phyloP scores from a whole-genome alignment of 1,139 yeast species.

The Candida sanyaensis region DNA sequence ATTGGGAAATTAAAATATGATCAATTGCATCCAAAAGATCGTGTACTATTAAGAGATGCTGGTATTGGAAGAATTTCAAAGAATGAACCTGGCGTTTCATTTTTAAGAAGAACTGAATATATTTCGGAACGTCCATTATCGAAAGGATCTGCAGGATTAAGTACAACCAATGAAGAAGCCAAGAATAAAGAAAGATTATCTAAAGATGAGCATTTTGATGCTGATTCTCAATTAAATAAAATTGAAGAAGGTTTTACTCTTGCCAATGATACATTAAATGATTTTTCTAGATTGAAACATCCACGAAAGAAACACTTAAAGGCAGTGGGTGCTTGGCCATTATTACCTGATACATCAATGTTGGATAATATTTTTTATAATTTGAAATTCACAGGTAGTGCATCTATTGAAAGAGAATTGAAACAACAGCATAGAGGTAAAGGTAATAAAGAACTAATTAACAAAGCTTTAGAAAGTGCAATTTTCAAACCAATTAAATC shows the following conservation, averaged over 20 bases:
- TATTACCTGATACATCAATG: conserved; percentile 87
- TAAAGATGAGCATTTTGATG: conserved; percentile 43
- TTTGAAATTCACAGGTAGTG: conserved; percentile 79
- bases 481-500: conserved; percentile 75
- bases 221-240: conserved; percentile 62
- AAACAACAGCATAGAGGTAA: conserved; percentile 39
- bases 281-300: conserved; percentile 57
- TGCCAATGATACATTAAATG: conserved; percentile 49
- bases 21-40: conserved; percentile 72
- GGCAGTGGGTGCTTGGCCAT: conserved; percentile 78
- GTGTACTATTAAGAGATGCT: conserved; percentile 79
- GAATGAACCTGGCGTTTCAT: conserved; percentile 69
- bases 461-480: conserved; percentile 57
- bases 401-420: conserved; percentile 53
- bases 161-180: conserved; percentile 15
- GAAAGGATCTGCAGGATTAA: conserved; percentile 15
- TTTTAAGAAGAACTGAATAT: conserved; percentile 92
- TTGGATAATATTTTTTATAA: conserved; percentile 74
- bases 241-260: conserved; percentile 79
- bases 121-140: conserved; percentile 52
- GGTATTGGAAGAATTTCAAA: conserved; percentile 49
- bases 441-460: conserved; percentile 42
- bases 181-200: conserved; percentile 20
- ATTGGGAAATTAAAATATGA: conserved; percentile 18
- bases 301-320: conserved; percentile 74